phyloP scores from a whole-genome alignment of 768 basidiomycete species.

The Podaxis carcinomalis region DNA sequence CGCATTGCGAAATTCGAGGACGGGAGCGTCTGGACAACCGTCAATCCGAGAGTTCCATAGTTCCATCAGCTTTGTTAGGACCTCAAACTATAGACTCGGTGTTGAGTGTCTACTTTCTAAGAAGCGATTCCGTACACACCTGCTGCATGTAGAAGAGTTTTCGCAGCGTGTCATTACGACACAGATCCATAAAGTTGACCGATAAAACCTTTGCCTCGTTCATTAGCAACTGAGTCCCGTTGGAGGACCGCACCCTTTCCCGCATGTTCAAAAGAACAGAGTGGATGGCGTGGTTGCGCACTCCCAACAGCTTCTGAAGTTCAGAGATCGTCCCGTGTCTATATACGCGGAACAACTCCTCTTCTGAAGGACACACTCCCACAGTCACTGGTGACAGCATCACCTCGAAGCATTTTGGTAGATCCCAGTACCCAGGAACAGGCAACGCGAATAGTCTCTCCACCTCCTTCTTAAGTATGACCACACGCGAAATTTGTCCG shows the following conservation, averaged over 20 bases:
- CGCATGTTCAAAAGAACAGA: slow-evolving; percentile 31
- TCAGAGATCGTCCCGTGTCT: slow-evolving; percentile 14
- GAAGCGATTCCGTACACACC: slow-evolving; percentile 22
- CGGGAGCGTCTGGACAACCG: slow-evolving; percentile 43
- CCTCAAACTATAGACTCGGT: slow-evolving; percentile 37
- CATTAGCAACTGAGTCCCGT: slow-evolving; percentile 30
- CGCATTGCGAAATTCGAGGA: slow-evolving; percentile 33
- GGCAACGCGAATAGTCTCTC: slow-evolving; percentile 42
- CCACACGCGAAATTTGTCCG: slow-evolving; percentile 41
- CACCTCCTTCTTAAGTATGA: slow-evolving; percentile 40
- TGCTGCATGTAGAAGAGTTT: slow-evolving; percentile 53
- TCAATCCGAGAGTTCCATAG: slow-evolving; percentile 46
- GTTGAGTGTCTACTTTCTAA: background rate
- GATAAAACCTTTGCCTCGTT: slow-evolving; percentile 38
- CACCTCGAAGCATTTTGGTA: slow-evolving; percentile 32
- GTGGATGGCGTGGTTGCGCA: slow-evolving; percentile 32
- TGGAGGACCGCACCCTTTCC: slow-evolving; percentile 18
- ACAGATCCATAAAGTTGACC: slow-evolving; percentile 44
- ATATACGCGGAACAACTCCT: slow-evolving; percentile 32
- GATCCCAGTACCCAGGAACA: slow-evolving; percentile 44
- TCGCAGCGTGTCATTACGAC: slow-evolving; percentile 36
- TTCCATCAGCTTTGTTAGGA: slow-evolving; percentile 38
- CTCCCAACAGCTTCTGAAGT: slow-evolving; percentile 23
- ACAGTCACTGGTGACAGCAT: slow-evolving; percentile 20
- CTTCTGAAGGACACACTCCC: slow-evolving; percentile 31